Evolutionary conservation across 768 basidiomycete species (phyloP).

Genomic region (Rhizopogon vulgaris): DNA sequence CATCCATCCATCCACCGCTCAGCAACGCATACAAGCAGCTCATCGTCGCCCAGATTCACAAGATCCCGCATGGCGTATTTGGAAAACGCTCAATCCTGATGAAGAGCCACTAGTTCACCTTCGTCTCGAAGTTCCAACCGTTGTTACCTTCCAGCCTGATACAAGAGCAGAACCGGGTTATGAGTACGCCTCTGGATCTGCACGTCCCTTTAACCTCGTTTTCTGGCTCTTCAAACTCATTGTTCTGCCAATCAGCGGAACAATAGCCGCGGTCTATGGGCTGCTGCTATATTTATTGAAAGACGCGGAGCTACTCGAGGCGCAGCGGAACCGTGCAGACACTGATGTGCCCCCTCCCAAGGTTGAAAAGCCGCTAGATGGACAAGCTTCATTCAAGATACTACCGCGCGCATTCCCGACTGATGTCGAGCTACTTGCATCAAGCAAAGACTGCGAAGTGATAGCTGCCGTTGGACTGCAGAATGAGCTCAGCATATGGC

Average conservation of each 20-base stretch:
- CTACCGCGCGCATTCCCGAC: slow-evolving; percentile 77
- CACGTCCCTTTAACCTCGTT: slow-evolving; percentile 48
- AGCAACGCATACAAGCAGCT: slow-evolving; percentile 30
- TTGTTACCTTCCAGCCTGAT: slow-evolving; percentile 59
- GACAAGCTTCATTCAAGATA: slow-evolving; percentile 52
- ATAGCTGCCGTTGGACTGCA: slow-evolving; percentile 71
- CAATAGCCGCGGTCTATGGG: slow-evolving; percentile 67
- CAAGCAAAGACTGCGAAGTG: slow-evolving; percentile 59
- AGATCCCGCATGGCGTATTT: slow-evolving; percentile 61
- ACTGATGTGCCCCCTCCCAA: slow-evolving; percentile 29
- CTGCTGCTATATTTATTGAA: slow-evolving; percentile 84
- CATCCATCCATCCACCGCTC: slow-evolving; percentile 16
- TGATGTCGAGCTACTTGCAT: slow-evolving; percentile 77
- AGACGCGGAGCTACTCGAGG: slow-evolving; percentile 85
- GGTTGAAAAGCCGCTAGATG: slow-evolving; percentile 28
- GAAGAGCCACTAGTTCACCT: slow-evolving; percentile 65
- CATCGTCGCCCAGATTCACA: slow-evolving; percentile 24
- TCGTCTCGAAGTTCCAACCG: slow-evolving; percentile 72
- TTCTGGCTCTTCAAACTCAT: slow-evolving; percentile 81
- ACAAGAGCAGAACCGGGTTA: slow-evolving; percentile 18
- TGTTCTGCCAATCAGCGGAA: slow-evolving; percentile 75
- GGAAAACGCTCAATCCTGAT: slow-evolving; percentile 71
- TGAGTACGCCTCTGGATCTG: slow-evolving; percentile 35
- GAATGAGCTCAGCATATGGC: slow-evolving; percentile 74
- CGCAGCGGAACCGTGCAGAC: slow-evolving; percentile 62